Evolutionary conservation across 192 early-diverging fungal species (phyloP), one percentile per base, ranked within the genome.

Genomic region (Phycomyces blakesleeanus): DNA sequence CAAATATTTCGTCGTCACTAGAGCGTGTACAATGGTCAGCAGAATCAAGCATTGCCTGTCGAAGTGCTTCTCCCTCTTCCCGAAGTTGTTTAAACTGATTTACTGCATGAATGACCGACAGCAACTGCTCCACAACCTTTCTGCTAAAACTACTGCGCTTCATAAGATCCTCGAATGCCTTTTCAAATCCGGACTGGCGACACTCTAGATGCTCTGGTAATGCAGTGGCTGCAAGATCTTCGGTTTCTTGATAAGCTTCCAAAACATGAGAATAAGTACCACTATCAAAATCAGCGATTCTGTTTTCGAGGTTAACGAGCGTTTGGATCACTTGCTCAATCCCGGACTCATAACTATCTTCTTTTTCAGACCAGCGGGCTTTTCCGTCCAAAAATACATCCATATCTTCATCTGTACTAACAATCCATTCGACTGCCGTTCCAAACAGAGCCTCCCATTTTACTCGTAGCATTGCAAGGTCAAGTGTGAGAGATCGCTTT

Each of bases 371-470:
- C 65, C 66, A 73, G 10, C 64, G 42, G 22, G 69, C 73, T 24
- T 57, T 55, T 18, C 29, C 67, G 18, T 21, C 38, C 25, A 72
- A 24, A 27, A 76, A 76, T 1, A 16, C 51, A 29, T 64, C 61
- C 61, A 68, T 55, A 57, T 71, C 65, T 8, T 20, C 56, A 21
- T 64, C 65, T 2, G 65, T 47, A 6, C 0, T 26, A 14, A 42
- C 55, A 22, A 74, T 54, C 66, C 61, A 55, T 25, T 74, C 41
- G 9, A 70, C 53, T n/a, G 72, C 67, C 10, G 51, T 57, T 12
- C 24, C 68, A 59, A 59, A 69, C 51, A 57, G 42, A 39, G 52
- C 53, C 53, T 77, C 76, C 76, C 76, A 77, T 64, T 69, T 62
- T 2, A 70, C 60, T n/a, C 76, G 62, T 22, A 64, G 26, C 16